Evolutionary conservation across 2,329 filamentous ascomycete species (phyloP).

Genomic region (Trichoderma sp.): DNA sequence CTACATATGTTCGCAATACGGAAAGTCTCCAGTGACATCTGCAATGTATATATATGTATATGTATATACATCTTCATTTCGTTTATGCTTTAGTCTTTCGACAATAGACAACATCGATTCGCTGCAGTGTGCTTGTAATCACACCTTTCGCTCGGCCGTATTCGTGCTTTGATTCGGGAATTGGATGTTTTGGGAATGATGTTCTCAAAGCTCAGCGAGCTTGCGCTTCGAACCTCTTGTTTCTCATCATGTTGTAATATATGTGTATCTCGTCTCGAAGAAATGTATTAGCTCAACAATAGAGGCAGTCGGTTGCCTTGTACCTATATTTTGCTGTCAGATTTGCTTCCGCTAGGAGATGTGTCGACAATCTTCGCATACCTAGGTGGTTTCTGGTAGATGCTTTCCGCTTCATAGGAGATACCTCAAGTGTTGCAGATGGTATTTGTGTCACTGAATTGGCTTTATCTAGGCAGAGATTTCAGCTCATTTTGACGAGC

Average conservation of each 20-base stretch:
- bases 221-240: neutral
- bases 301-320: neutral
- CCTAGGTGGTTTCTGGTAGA: neutral
- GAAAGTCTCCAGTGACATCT: neutral
- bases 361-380: neutral
- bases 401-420: neutral
- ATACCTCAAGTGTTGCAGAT: neutral
- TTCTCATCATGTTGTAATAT: neutral
- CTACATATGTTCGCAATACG: neutral
- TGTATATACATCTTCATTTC: neutral
- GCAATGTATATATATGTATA: neutral
- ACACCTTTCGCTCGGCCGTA: neutral
- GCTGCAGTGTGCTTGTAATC: no score
- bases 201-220: neutral
- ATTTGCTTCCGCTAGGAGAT: neutral
- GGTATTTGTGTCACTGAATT: no score
- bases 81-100: neutral
- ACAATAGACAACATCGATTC: no score
- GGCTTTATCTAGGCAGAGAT: no score
- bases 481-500: accelerated
- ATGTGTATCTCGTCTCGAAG: neutral
- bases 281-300: neutral
- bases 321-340: neutral
- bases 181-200: neutral
- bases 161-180: neutral